These are phyloP conservation scores for Botrytis galanthina DNA, from an alignment of 2,329 filamentous ascomycete species.

Conservation along the genomic window DNA sequence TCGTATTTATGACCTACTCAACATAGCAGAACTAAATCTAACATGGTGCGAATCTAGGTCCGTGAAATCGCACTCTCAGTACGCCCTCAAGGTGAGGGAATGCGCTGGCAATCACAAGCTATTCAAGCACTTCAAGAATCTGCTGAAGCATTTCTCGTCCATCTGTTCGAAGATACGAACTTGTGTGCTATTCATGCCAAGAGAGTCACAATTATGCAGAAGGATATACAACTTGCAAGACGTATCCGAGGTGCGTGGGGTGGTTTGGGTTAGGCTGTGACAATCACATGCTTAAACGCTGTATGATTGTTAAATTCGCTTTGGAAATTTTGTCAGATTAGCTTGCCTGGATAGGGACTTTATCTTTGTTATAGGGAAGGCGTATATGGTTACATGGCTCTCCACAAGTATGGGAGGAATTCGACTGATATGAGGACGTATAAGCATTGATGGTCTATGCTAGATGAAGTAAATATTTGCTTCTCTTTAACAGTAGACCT, in stretches of 20 bases:
- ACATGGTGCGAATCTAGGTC: constrained; percentile 43
- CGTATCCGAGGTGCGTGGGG: constrained; percentile 77
- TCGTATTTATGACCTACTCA: constrained; percentile 20
- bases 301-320: constrained; percentile 3
- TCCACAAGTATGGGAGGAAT: constrained; percentile 2
- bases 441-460: not conserved
- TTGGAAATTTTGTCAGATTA: not conserved
- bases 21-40: not conserved
- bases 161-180: constrained; percentile 95
- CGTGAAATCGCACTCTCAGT: constrained; percentile 70
- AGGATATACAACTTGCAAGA: constrained; percentile 91
- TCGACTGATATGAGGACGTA: not conserved
- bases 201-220: constrained; percentile 95
- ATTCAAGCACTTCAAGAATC: constrained; percentile 93
- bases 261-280: constrained; percentile 51
- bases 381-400: constrained; percentile 6
- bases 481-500: not conserved
- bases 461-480: not conserved
- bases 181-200: constrained; percentile 96
- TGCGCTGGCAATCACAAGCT: constrained; percentile 95
- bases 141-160: constrained; percentile 92
- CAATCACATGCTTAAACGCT: not conserved
- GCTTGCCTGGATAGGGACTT: not conserved
- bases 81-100: constrained; percentile 61
- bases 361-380: not conserved